Evolutionary conservation across 306 rosid genomes (phyloP).

Genomic region (Betula pendula): DNA sequence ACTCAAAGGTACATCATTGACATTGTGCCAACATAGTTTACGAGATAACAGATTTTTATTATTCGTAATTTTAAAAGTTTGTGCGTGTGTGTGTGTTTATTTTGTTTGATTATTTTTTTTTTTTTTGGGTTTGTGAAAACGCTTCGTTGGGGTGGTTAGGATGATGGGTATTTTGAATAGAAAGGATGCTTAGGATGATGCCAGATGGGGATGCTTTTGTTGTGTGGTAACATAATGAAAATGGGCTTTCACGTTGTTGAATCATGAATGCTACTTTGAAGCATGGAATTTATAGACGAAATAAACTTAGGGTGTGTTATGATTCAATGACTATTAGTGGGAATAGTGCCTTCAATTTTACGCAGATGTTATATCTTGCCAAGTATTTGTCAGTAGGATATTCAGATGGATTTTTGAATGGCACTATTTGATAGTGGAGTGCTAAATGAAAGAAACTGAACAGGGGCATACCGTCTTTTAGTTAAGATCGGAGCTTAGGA

Average conservation of each 20-base stretch:
- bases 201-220: too few relatives aligned
- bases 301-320: too few relatives aligned
- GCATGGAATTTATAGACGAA: neutral
- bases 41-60: neutral
- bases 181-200: too few relatives aligned
- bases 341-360: too few relatives aligned
- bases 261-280: neutral
- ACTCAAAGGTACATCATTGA: constrained; percentile 51
- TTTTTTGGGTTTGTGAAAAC: neutral
- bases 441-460: neutral
- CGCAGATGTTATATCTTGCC: too few relatives aligned
- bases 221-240: too few relatives aligned
- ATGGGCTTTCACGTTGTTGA: neutral
- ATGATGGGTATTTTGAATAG: too few relatives aligned
- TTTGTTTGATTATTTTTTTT: neutral
- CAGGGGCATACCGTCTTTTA: neutral
- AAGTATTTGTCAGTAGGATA: too few relatives aligned
- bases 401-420: neutral
- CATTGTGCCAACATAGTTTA: neutral
- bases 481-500: neutral
- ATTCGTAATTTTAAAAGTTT: neutral
- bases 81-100: neutral
- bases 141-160: neutral
- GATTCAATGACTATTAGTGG: too few relatives aligned
- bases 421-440: neutral